phyloP scores from a whole-genome alignment of 2,329 filamentous ascomycete genomes.

The Aspergillus luchuensis region DNA sequence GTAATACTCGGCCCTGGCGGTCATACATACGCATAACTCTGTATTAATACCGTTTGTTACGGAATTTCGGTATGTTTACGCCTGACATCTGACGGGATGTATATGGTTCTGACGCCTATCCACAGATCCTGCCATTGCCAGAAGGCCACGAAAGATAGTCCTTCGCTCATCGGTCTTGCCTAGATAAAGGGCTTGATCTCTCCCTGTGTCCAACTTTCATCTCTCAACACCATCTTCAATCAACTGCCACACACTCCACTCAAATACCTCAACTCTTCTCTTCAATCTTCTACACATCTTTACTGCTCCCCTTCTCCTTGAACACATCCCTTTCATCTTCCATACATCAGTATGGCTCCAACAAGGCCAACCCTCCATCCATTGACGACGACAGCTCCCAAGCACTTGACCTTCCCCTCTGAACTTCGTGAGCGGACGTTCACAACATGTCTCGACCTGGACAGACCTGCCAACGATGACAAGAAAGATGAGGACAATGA shows the following conservation, averaged over 20 bases:
- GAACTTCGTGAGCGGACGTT: constrained; percentile 60
- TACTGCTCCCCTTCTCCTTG: background rate
- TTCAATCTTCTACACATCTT: background rate
- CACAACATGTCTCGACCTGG: constrained; percentile 55
- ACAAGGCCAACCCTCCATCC: constrained; percentile 40
- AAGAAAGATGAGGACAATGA: constrained; percentile 44
- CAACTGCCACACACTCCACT: too few species aligned
- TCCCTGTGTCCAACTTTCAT: background rate
- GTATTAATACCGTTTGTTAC: constrained; percentile 20
- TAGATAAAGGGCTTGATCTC: background rate
- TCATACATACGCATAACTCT: background rate
- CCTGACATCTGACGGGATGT: background rate
- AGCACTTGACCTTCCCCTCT: constrained; percentile 50
- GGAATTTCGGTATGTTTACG: constrained; percentile 7
- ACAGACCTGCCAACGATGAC: constrained; percentile 59
- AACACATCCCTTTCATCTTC: too few species aligned
- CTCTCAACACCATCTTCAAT: too few species aligned
- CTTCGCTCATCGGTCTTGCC: background rate
- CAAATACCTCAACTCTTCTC: background rate
- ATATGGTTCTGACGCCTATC: constrained; percentile 1
- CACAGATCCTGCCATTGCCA: background rate
- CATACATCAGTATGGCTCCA: constrained; percentile 21
- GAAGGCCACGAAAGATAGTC: background rate
- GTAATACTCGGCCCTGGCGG: background rate
- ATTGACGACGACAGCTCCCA: constrained; percentile 43